Base-by-base conservation (phyloP, 495 filamentous ascomycete species). In the Staphylotrichum tortipilum region DNA sequence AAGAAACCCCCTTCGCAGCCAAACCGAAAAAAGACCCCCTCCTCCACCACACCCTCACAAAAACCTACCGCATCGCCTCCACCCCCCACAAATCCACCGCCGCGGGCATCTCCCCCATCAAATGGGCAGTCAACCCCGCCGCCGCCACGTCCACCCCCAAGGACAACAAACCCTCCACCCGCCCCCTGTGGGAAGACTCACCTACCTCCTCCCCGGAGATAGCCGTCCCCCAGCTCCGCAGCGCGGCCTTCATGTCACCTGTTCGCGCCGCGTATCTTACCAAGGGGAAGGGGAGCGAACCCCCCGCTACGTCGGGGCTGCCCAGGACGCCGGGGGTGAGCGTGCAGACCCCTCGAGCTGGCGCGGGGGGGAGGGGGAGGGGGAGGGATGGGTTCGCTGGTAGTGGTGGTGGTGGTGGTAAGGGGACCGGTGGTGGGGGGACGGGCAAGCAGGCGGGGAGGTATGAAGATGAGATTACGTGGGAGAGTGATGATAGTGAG, bases 11-110 rank as follows among this genome's bases (percentile, higher is more conserved):
- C 54, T 73, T 71, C 9, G 72, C 68, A 59, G 15, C 12, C 15
- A 69, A 68, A n/a, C n/a, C n/a, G 55, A 59, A 71, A 51, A 72
- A 70, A 19, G 88, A 95, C 62, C 80, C 83, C 1, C 75, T 98
- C 7, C 72, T 98, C 10, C 92, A 98, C 63, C 84, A 84, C 50
- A 74, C 97, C 30, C 79, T 88, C 7, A 88, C 96, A 69, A 95
- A 92, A 63, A 96, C 85, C 36, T 98, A 94, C 67, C 86, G 94
- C 24, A 69, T 98, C 1, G 85, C 89, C 69, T 89, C 92, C 11
- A 98, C 92, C 8, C 94, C 92, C 0, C 81, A 87, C 43, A 85
- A 72, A 47, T 53, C 51, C 17, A 41, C 22, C 12, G 54, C 55
- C 34, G 57, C 55, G 21, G 52, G 49, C 26, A 35, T 70, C 37